Conservation (phyloP, 352 stramenopile genomes). For the Phytopythium aichiense region DNA sequence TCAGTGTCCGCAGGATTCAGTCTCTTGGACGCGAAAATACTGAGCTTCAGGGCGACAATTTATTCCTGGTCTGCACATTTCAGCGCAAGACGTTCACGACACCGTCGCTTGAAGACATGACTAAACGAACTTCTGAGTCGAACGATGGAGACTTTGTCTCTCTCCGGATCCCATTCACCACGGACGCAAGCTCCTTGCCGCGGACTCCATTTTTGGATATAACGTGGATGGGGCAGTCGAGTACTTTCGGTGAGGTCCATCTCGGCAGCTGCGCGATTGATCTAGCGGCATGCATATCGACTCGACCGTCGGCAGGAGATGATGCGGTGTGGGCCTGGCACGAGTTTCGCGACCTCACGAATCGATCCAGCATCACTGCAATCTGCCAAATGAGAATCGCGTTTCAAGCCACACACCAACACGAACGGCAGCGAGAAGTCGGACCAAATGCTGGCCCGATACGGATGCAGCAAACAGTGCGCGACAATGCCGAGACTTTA, state of each 20-base stretch:
- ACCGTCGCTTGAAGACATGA: not conserved
- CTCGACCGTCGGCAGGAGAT: not conserved
- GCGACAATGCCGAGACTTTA: slow-evolving; percentile 14
- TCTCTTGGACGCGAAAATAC: not conserved
- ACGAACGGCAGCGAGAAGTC: not conserved
- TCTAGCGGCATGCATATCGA: not conserved
- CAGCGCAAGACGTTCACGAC: not conserved
- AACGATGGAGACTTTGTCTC: not conserved
- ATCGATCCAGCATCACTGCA: not conserved
- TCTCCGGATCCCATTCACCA: not conserved
- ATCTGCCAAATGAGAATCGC: not conserved
- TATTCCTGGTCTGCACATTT: not conserved
- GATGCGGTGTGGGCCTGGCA: not conserved
- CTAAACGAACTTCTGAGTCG: not conserved
- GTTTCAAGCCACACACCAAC: not conserved
- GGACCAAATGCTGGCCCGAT: not conserved
- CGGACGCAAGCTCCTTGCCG: not conserved
- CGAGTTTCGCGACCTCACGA: not conserved
- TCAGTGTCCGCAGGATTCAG: not conserved
- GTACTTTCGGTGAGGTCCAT: not conserved
- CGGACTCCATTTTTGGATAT: not conserved
- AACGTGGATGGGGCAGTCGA: not conserved
- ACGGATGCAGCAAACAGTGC: not conserved
- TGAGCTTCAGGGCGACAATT: not conserved
- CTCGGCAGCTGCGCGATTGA: not conserved